These are phyloP conservation scores for Pseudozyma thailandica DNA, from an alignment of 1,284 basidiomycete species.

Conservation along the genomic window DNA sequence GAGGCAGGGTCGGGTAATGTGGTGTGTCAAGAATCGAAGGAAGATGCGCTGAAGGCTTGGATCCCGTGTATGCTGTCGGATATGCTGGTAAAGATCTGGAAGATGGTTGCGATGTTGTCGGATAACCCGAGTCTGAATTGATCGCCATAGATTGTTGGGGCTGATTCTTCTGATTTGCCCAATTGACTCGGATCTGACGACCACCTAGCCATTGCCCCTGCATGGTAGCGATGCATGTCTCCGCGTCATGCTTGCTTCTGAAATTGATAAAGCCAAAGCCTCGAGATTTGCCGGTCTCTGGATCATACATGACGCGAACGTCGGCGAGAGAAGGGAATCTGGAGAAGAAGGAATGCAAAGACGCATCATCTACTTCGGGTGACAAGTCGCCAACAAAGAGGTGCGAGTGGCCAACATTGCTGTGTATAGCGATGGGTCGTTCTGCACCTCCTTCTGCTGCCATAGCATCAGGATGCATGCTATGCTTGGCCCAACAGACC, in stretches of 20 bases:
- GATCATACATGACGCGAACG: constrained; percentile 99
- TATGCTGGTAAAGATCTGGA: not conserved
- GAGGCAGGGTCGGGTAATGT: not conserved
- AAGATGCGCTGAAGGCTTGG: constrained; percentile 13
- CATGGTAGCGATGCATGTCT: constrained; percentile 97
- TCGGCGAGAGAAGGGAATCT: constrained; percentile 94
- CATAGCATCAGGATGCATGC: constrained; percentile 32
- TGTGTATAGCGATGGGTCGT: constrained; percentile 70
- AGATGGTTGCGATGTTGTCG: not conserved
- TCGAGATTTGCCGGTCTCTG: constrained; percentile 97
- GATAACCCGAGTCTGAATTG: not conserved
- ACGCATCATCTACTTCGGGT: constrained; percentile 97
- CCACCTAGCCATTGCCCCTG: constrained; percentile 99
- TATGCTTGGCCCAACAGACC: constrained; percentile 65
- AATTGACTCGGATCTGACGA: constrained; percentile 97
- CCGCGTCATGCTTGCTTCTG: constrained; percentile 95
- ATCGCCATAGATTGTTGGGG: constrained; percentile 58
- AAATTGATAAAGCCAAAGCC: constrained; percentile 93
- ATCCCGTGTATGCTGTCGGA: not conserved
- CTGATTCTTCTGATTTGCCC: constrained; percentile 98
- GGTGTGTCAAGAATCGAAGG: not conserved
- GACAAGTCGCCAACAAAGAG: constrained; percentile 98
- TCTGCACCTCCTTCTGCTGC: constrained; percentile 4
- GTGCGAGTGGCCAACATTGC: constrained; percentile 85
- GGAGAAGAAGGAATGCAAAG: constrained; percentile 91